Evolutionary conservation across 2,329 filamentous ascomycete species (phyloP).

Genomic region (Aspergillus pseudotamarii): DNA sequence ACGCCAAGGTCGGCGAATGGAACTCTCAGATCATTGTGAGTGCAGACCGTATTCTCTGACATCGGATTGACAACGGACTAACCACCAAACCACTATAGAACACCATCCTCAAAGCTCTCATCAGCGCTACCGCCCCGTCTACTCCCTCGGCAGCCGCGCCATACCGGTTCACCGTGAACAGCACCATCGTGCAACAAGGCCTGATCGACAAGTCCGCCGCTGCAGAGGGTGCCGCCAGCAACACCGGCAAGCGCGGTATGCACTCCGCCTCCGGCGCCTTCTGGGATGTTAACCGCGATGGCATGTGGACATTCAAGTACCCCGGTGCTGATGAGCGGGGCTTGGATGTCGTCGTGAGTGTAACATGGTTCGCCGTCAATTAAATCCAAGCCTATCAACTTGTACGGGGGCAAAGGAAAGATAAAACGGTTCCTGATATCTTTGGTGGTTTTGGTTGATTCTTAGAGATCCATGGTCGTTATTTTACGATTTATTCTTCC

Average conservation of each 20-base stretch:
- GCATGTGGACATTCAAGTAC: constrained; percentile 58
- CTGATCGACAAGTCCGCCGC: constrained; percentile 58
- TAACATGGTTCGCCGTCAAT: constrained; percentile 50
- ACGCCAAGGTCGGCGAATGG: constrained; percentile 82
- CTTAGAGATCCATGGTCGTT: background rate
- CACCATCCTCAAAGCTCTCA: constrained; percentile 44
- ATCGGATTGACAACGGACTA: background rate
- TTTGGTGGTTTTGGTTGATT: background rate
- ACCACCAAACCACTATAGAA: constrained; percentile 31
- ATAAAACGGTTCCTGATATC: background rate
- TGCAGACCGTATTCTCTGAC: constrained; percentile 19
- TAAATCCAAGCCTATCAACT: constrained; percentile 15
- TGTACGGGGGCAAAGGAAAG: constrained; percentile 6
- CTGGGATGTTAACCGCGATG: constrained; percentile 56
- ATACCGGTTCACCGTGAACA: constrained; percentile 97
- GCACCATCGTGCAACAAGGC: constrained; percentile 92
- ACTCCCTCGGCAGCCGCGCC: constrained; percentile 51
- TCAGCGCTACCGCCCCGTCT: constrained; percentile 44
- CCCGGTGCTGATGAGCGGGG: constrained; percentile 50
- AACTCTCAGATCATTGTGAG: constrained; percentile 90
- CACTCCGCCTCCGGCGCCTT: constrained; percentile 54
- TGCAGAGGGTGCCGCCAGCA: constrained; percentile 59
- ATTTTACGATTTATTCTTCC: background rate
- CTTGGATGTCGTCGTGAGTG: constrained; percentile 52
- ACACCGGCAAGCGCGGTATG: constrained; percentile 77